phyloP scores from a whole-genome alignment of 192 early-diverging fungal species.

The Radiomyces spectabilis region DNA sequence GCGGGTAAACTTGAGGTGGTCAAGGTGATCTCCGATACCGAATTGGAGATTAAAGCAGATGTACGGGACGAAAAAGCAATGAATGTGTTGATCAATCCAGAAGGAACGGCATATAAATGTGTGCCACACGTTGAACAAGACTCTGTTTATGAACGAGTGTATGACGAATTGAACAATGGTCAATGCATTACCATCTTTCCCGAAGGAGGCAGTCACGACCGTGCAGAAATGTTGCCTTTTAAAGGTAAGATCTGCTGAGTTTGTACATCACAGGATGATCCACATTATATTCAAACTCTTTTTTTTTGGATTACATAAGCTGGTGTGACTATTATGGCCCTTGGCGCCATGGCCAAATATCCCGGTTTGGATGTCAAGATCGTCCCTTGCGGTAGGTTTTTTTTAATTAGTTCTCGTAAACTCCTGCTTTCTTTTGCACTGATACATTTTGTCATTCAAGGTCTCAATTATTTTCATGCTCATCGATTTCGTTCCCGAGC shows the following conservation, averaged over 20 bases:
- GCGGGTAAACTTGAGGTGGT: conserved; percentile 59
- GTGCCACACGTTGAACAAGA: conserved; percentile 85
- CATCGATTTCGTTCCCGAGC: conserved; percentile 92
- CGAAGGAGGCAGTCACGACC: conserved; percentile 96
- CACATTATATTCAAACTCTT: not conserved
- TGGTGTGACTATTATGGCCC: conserved; percentile 74
- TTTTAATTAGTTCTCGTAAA: too few relatives aligned
- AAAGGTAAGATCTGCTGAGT: conserved; percentile 48
- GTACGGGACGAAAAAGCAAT: conserved; percentile 65
- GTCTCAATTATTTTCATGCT: conserved; percentile 95
- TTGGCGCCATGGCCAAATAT: conserved; percentile 82
- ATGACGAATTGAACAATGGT: conserved; percentile 58
- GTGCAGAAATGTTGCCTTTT: conserved; percentile 89
- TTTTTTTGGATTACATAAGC: conserved; percentile 28
- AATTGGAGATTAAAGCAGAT: conserved; percentile 65
- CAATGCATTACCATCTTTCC: conserved; percentile 95
- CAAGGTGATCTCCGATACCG: conserved; percentile 77
- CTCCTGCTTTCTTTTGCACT: not conserved
- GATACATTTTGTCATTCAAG: conserved; percentile 9
- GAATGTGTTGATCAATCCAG: conserved; percentile 48
- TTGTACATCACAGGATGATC: not conserved
- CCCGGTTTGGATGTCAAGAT: conserved; percentile 85
- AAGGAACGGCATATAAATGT: conserved; percentile 52
- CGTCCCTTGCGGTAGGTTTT: conserved; percentile 67
- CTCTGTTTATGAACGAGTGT: conserved; percentile 77